phyloP scores from a whole-genome alignment of 75 land plant species.

The Cupressus sempervirens region DNA sequence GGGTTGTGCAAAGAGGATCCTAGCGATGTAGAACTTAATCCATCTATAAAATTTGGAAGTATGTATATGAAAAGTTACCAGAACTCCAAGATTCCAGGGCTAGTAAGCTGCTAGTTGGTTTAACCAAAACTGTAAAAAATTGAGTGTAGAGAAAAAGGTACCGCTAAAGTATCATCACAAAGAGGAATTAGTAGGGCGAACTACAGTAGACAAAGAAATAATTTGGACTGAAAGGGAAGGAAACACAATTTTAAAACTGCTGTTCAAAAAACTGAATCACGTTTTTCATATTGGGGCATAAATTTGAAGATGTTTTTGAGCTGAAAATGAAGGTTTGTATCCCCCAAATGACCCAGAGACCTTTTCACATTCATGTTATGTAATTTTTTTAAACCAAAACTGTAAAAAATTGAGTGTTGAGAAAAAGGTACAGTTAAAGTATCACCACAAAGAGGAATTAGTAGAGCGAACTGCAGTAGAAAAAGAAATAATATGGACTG shows the following conservation, averaged over 20 bases:
- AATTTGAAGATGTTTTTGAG: too few species aligned
- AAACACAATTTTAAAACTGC: too few species aligned
- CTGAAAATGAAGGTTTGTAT: too few species aligned
- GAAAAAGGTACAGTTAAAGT: not conserved
- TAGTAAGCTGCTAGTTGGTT: slow-evolving; percentile 72
- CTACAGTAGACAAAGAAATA: not conserved
- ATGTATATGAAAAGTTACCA: slow-evolving; percentile 24
- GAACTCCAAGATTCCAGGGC: slow-evolving; percentile 48
- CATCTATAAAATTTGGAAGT: slow-evolving; percentile 27
- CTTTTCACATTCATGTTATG: too few species aligned
- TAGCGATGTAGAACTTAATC: not conserved
- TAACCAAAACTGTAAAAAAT: slow-evolving; percentile 33
- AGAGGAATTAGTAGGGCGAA: not conserved
- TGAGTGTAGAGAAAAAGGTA: slow-evolving; percentile 4
- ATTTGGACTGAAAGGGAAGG: not conserved
- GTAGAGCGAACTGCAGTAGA: not conserved
- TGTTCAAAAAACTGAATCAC: too few species aligned
- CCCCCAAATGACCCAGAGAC: too few species aligned
- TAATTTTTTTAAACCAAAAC: slow-evolving; percentile 55
- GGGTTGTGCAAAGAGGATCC: not conserved
- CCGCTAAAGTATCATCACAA: not conserved
- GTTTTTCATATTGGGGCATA: too few species aligned
- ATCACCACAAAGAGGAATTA: not conserved
- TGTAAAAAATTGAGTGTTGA: slow-evolving; percentile 10
- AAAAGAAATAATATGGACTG: not conserved